Evolutionary conservation across 192 early-diverging fungal genomes (phyloP), one percentile per base, ranked within the genome.

Genomic region (Coemansia sp.): DNA sequence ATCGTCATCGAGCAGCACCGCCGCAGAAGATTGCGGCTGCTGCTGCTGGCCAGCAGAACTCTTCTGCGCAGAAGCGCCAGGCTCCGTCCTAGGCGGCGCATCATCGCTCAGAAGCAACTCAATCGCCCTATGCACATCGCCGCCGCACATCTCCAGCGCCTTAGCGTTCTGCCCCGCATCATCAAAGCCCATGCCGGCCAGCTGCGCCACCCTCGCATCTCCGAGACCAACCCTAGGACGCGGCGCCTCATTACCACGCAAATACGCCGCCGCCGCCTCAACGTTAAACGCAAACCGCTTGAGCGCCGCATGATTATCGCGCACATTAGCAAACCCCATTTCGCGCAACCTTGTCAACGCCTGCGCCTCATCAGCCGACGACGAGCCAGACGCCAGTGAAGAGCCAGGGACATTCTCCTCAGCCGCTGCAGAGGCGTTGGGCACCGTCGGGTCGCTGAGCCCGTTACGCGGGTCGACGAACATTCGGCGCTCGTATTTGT

Each of bases 261-360:
- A 46, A 38, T 89, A 78, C 62, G 87, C 87, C 22, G 90, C 67
- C 2, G 93, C 88, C n/a, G 80, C 75, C 9, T 87, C 85, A 13
- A 96, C 69, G 44, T 87, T 83, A n/a, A 89, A 89, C 13, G 82
- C 81, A 10, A 86, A 84, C 15, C 83, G 78, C 49, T 81, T 78
- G 21, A 97, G 80, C 1, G 91, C 90, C 42, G 73, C 72, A 7
- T 85, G 77, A 73, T 85, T 89, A 50, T 77, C 67, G 13, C 77
- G 68, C 34, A 85, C 80, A 61, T 94, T 88, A 9, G 64, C 74
- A 68, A 97, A 97, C n/a, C 95, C 95, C 91, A 95, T 88, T 45
- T 85, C 82, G 8, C 67, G 83, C 42, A 89, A 63, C 27, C 77
- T 63, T 1, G 68, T 79, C 34, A 81, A 59, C 19, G 73, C 69